Evolutionary conservation across 2,329 filamentous ascomycete species (phyloP).

Genomic region (Ophiostoma sp.): DNA sequence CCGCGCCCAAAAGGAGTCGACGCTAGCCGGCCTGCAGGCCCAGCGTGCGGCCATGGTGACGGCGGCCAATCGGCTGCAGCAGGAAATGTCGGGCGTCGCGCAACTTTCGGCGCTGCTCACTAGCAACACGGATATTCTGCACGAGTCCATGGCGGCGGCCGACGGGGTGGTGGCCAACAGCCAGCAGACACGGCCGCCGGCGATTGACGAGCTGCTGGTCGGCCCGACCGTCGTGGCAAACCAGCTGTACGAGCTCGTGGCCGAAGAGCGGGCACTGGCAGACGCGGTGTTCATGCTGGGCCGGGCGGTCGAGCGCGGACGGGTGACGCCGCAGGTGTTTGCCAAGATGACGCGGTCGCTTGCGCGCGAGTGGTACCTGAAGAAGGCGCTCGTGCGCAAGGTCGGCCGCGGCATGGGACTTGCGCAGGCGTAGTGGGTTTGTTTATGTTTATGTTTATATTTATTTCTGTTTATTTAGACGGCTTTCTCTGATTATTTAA

Average conservation of each 20-base stretch:
- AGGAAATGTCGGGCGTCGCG: conserved; percentile 66
- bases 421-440: not conserved
- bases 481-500: not conserved
- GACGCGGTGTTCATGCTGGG: conserved; percentile 83
- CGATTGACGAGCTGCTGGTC: conserved; percentile 87
- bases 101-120: conserved; percentile 65
- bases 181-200: conserved; percentile 62
- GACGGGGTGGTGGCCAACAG: conserved; percentile 71
- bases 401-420: conserved; percentile 73
- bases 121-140: conserved; percentile 73
- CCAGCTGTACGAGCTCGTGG: conserved; percentile 82
- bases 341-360: conserved; percentile 70
- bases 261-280: conserved; percentile 79
- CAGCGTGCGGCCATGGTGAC: conserved; percentile 72
- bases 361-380: conserved; percentile 75
- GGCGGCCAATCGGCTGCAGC: conserved; percentile 64
- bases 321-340: conserved; percentile 67
- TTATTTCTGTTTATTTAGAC: not conserved
- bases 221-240: conserved; percentile 88
- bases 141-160: conserved; percentile 69
- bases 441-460: not conserved
- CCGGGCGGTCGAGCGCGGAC: conserved; percentile 65
- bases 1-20: conserved; percentile 66
- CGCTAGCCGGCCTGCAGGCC: conserved; percentile 67
- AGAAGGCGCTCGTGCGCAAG: conserved; percentile 75